Evolutionary conservation across 2,329 filamentous ascomycete species (phyloP), one percentile per base, ranked within the genome.

Genomic region (Microsporum audouinii): DNA sequence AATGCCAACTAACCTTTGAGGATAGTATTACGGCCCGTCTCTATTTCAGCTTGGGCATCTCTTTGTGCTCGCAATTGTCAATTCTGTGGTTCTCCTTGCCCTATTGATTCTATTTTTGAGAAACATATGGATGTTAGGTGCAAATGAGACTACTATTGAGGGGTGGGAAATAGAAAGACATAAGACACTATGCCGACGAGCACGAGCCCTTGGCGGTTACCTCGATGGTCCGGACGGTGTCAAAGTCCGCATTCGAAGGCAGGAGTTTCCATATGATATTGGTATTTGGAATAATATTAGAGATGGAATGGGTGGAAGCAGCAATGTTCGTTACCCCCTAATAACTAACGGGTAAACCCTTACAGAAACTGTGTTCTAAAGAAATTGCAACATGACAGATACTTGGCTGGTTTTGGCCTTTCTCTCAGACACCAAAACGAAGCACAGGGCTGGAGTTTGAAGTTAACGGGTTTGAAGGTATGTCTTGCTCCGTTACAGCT

Each of bases 211-310:
- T 23, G 84, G 84, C 0, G 84, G 84, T 4, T 82, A 78, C 62
- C 73, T 87, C 0, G 76, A 82, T 39, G 81, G 78, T 0, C 82
- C 83, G 0, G 80, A 84, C 51, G 84, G 84, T 1, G 71, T 73
- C 1, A 76, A 76, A 63, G 67, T 86, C 5, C 75, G 73, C 10
- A 82, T 87, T 53, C 71, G 72, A 58, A 80, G 78, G 60, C 84
- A 86, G 65, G 84, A 87, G 64, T 87, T 85, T 64, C 84, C 84
- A 0, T 87, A 84, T 68, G 84, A 87, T 64, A 80, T 87, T 58
- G 84, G 84, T 4, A 81, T 87, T 59, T 84, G 78, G 75, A 67
- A 73, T 2, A 87, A 87, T 64, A 75, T 85, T 29, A 78, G 74
- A 57, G 80, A 82, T 62, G 80, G 80, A 17, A 85, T 87, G 83